A percentile compares a stretch with the other conserved stretches of the same genome.
phyloP scores from a whole-genome alignment of 208 protist genomes.

The Phytomonas sp. region DNA sequence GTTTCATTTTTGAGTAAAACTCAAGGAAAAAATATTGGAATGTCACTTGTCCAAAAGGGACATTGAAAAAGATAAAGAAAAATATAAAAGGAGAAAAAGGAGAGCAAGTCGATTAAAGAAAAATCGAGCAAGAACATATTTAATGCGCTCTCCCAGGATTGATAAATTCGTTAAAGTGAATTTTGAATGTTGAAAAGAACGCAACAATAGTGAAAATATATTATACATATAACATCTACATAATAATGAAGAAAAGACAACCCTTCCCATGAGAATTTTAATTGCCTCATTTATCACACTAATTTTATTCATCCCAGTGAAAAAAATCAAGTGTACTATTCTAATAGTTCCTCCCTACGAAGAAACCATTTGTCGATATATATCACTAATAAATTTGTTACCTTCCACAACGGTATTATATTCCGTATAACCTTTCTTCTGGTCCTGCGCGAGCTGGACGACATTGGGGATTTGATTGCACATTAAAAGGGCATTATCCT shows the following conservation, averaged over 20 bases:
- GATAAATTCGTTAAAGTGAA: constrained; percentile 10
- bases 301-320: background rate
- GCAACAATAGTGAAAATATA: constrained; percentile 3
- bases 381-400: constrained; percentile 72
- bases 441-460: constrained; percentile 38
- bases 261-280: background rate
- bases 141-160: constrained; percentile 1
- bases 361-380: constrained; percentile 32
- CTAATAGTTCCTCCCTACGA: constrained; percentile 12
- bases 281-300: background rate
- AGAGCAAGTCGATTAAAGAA: background rate
- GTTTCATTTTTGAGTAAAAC: background rate
- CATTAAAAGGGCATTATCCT: constrained; percentile 46
- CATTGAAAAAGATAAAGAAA: constrained; percentile 1
- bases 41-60: constrained; percentile 1
- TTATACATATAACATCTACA: constrained; percentile 5
- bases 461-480: constrained; percentile 45
- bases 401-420: constrained; percentile 76
- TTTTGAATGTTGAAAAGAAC: constrained; percentile 8
- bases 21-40: background rate
- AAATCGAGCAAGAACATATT: background rate
- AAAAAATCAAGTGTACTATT: background rate
- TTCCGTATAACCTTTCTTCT: constrained; percentile 11
- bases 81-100: constrained; percentile 11
- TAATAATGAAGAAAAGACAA: constrained; percentile 1